Conservation (phyloP, 2,329 filamentous ascomycete genomes). For the Cytospora mali region DNA sequence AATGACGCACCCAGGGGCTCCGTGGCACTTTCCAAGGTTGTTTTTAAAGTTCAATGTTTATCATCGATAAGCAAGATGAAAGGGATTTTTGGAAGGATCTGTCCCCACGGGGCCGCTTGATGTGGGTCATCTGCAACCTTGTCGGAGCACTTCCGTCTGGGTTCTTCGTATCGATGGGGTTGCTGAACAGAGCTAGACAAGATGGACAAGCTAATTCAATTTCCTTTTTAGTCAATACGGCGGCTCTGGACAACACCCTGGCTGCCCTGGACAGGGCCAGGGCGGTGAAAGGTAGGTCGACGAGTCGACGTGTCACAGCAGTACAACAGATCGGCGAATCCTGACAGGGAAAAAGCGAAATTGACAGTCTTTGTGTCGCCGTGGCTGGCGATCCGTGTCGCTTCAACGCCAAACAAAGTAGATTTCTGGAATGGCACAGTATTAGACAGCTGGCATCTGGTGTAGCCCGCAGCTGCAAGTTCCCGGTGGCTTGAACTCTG, state of each 20-base stretch:
- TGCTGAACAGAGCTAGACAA: too few species aligned
- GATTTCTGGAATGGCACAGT: neutral
- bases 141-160: neutral
- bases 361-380: neutral
- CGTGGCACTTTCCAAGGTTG: too few species aligned
- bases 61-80: neutral
- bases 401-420: neutral
- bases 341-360: neutral
- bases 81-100: neutral
- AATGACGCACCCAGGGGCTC: neutral
- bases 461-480: slow-evolving; percentile 6
- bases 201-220: too few species aligned
- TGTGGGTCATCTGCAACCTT: neutral
- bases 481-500: neutral
- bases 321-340: neutral
- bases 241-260: too few species aligned
- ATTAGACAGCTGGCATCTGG: slow-evolving; percentile 4
- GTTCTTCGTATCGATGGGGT: neutral
- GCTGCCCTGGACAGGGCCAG: too few species aligned
- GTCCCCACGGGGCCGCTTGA: neutral
- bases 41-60: neutral
- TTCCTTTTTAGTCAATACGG: neutral
- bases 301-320: neutral
- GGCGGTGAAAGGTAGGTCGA: neutral
- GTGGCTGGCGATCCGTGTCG: neutral